Percentiles rank a stretch among this genome's conserved stretches.
These are phyloP conservation scores for Pseudisothecium myosuroides DNA, from an alignment of 225 moss, liverwort and hornwort genomes.

Conservation along the genomic window DNA sequence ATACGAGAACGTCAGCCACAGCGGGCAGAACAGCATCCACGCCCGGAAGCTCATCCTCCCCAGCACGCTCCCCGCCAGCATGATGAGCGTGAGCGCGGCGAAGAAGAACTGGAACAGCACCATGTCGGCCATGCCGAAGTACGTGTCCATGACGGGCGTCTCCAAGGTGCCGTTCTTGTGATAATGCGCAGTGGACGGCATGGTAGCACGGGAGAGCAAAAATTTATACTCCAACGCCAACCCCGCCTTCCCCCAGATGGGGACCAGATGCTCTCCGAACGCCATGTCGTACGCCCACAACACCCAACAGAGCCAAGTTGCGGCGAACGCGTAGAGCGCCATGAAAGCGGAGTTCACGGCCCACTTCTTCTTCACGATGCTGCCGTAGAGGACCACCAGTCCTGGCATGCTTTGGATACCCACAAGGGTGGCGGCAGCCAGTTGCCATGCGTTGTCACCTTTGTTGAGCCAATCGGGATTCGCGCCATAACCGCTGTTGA, in stretches of 20 bases:
- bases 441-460: conserved; percentile 31
- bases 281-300: conserved; percentile 27
- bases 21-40: conserved; percentile 38
- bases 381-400: conserved; percentile 38
- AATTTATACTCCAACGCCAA: neutral
- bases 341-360: conserved; percentile 51
- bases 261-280: conserved; percentile 11
- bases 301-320: conserved; percentile 14
- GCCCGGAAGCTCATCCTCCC: conserved; percentile 34
- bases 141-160: neutral
- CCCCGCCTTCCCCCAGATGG: conserved; percentile 14
- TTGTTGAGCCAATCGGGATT: conserved; percentile 27
- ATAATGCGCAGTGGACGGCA: conserved; percentile 10
- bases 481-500: conserved; percentile 1
- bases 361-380: conserved; percentile 56
- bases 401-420: conserved; percentile 30
- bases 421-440: conserved; percentile 8
- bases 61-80: conserved; percentile 21
- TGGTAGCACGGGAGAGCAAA: neutral
- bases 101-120: conserved; percentile 38
- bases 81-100: conserved; percentile 29
- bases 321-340: conserved; percentile 43
- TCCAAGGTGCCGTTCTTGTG: conserved; percentile 11
- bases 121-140: conserved; percentile 26
- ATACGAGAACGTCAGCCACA: conserved; percentile 40